Base-by-base conservation (phyloP, 1,284 basidiomycete genomes). In the Naganishia liquefaciens region DNA sequence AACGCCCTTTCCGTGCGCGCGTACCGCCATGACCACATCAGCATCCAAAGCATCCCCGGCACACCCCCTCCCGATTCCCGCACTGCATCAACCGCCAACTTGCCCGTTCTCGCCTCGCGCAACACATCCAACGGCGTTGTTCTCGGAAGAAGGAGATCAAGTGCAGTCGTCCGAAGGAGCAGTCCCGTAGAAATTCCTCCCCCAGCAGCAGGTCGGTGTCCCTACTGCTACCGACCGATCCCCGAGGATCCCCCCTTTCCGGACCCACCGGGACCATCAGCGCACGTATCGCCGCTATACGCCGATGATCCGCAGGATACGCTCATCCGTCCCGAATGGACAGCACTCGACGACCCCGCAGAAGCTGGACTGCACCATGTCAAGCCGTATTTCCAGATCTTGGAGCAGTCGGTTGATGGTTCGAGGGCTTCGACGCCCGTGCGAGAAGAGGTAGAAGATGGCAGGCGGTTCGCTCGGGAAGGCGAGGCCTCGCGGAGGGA, bases 1-100 rank as follows among this genome's bases (percentile, higher is more conserved):
- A 90, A 93, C 75, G 91, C 90, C 0, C 81, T 94, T 15, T 84
- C 89, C 27, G 88, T 94, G 61, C 82, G 81, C 54, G 76, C 72
- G 25, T 74, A 79, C 54, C 69, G 65, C 25, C 65, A 75, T 74
- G 39, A 79, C 78, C 51, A 53, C 55, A 1, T 67, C 57, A 19
- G 51, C 67, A 53, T 68, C 76, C 46, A 71, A 70, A 67, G 73
- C 65, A 5, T 66, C 67, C 42, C 70, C 71, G 10, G 72, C 73
- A 19, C 73, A 76, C 30, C 76, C 81, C 5, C 65, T 65, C 30
- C 30, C 30, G 30, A 10, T 5, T 40, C 58, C 49, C 23, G 54
- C 60, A 23, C 19, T 64, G 27, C 62, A 62, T 19, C 43, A 54
- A 57, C 19, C 46, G 30, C 42, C 50, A 39, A 62, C 47, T 53